phyloP scores from a whole-genome alignment of 23 red algal species.

The Gracilaria domingensis region DNA sequence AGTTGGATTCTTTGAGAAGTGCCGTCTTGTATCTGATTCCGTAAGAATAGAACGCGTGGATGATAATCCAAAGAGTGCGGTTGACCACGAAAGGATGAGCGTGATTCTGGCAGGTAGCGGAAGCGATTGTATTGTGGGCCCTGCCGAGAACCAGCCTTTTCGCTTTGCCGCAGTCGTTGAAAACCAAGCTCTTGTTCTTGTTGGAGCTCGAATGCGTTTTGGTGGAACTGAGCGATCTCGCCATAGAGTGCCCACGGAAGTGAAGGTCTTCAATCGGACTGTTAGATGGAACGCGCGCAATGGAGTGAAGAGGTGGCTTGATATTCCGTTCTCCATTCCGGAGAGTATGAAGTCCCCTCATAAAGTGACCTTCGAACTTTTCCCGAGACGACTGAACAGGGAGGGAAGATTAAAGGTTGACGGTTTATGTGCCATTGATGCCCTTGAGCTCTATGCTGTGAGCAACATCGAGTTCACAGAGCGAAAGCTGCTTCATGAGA shows the following conservation, averaged over 20 bases:
- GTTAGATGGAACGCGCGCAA: conserved; percentile 42
- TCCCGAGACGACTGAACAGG: conserved; percentile 23
- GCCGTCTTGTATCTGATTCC: conserved; percentile 50
- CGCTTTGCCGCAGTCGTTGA: conserved; percentile 41
- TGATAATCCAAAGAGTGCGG: neutral
- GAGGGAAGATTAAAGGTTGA: conserved; percentile 26
- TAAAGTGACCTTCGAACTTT: conserved; percentile 51
- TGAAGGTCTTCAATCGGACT: conserved; percentile 52
- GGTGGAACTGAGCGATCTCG: conserved; percentile 62
- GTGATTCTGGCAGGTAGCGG: conserved; percentile 46
- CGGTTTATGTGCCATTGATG: conserved; percentile 59
- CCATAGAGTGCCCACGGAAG: conserved; percentile 51
- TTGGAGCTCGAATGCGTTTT: conserved; percentile 69
- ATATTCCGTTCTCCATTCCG: conserved; percentile 64
- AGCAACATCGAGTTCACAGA: conserved; percentile 76
- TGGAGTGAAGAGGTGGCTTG: conserved; percentile 70
- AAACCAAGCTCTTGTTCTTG: conserved; percentile 48
- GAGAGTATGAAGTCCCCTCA: conserved; percentile 67
- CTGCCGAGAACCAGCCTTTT: conserved; percentile 45
- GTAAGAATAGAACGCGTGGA: conserved; percentile 18
- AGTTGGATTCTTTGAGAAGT: conserved; percentile 69
- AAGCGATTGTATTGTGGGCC: conserved; percentile 62
- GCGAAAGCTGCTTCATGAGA: conserved; percentile 47
- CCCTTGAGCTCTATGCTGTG: conserved; percentile 68
- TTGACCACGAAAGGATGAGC: conserved; percentile 44